Percentiles rank a stretch among this genome's conserved stretches.
Evolutionary conservation across 345 rosid species (phyloP).

Genomic region (Mangifera indica): DNA sequence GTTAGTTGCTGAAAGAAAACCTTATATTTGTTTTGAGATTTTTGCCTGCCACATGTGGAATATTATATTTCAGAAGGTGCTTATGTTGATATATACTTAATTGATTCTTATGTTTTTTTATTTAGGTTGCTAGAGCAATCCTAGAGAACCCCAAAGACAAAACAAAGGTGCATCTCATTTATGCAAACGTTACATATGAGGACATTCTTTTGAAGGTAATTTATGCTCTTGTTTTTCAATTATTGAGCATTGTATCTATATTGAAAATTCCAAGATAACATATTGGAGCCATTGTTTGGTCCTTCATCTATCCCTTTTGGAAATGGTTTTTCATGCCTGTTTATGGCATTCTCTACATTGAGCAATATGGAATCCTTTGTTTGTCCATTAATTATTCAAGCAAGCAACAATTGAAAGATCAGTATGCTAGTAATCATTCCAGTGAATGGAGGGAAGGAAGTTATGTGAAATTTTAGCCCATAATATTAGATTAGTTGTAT

Average conservation of each 20-base stretch:
- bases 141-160: slow-evolving; percentile 83
- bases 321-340: background rate
- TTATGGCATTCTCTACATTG: background rate
- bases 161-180: slow-evolving; percentile 81
- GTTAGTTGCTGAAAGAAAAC: slow-evolving; percentile 34
- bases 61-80: background rate
- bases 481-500: background rate
- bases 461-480: background rate
- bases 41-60: background rate
- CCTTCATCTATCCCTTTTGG: background rate
- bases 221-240: background rate
- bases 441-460: background rate
- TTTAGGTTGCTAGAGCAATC: slow-evolving; percentile 88
- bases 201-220: slow-evolving; percentile 95
- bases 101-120: slow-evolving; percentile 18
- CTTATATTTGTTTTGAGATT: slow-evolving; percentile 3
- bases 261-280: background rate
- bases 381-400: background rate
- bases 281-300: background rate
- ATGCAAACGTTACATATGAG: slow-evolving; percentile 81
- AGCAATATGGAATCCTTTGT: background rate
- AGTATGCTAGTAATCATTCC: background rate
- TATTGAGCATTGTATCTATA: slow-evolving; percentile 7
- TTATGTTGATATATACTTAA: background rate
- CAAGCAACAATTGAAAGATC: background rate